phyloP scores from a whole-genome alignment of 2,329 filamentous ascomycete species.

The Leptodontidium sp. region DNA sequence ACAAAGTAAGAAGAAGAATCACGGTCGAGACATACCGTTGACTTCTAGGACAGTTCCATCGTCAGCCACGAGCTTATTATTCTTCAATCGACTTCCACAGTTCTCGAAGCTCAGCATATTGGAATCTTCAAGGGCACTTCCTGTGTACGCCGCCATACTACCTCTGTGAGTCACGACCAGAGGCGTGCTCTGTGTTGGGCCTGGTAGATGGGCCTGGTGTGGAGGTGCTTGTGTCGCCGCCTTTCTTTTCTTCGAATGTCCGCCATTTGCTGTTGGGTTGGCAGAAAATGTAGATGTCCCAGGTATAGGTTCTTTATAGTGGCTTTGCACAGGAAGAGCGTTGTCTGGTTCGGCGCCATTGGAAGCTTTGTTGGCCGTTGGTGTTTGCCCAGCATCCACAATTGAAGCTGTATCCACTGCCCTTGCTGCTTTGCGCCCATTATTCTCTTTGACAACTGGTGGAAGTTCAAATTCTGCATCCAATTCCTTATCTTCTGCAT shows the following conservation, averaged over 20 bases:
- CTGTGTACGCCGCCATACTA: conserved; percentile 34
- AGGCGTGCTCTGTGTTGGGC: conserved; percentile 25
- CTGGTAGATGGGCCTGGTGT: conserved; percentile 28
- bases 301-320: conserved; percentile 58
- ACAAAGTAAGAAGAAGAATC: neutral
- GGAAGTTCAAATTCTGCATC: conserved; percentile 87
- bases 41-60: conserved; percentile 84
- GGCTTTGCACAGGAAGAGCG: conserved; percentile 40
- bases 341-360: conserved; percentile 48
- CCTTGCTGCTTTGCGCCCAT: conserved; percentile 64
- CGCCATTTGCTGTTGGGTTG: conserved; percentile 47
- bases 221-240: conserved; percentile 55
- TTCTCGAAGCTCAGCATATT: conserved; percentile 92
- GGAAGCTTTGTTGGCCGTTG: conserved; percentile 46
- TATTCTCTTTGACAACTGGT: conserved; percentile 59
- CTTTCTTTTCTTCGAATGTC: conserved; percentile 83
- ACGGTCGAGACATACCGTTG: conserved; percentile 73
- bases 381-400: conserved; percentile 33
- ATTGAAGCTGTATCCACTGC: conserved; percentile 42
- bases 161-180: conserved; percentile 34
- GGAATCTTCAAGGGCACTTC: conserved; percentile 60
- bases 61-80: conserved; percentile 85
- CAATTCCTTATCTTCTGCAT: conserved; percentile 91
- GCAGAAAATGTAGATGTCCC: conserved; percentile 67
- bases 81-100: conserved; percentile 71